Percentiles rank a stretch among this genome's conserved stretches.
These are phyloP conservation scores for Lentinula sp. DNA, from an alignment of 768 basidiomycete species.

Conservation along the genomic window DNA sequence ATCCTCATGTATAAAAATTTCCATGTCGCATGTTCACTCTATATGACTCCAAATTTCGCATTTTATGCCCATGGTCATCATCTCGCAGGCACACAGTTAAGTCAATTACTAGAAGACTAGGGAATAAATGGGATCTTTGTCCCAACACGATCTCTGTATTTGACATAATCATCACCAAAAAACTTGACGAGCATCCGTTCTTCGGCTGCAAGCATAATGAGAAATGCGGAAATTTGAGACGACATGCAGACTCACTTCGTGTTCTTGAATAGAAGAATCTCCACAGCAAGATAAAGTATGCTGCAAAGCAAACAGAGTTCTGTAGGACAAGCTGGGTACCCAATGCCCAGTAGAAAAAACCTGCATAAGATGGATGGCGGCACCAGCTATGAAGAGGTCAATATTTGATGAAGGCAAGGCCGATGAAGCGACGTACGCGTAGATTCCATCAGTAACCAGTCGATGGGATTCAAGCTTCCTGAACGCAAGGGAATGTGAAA, in stretches of 20 bases:
- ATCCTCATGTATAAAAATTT: constrained; percentile 7
- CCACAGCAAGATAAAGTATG: constrained; percentile 69
- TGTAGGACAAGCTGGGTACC: constrained; percentile 91
- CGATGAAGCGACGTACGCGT: constrained; percentile 52
- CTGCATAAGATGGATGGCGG: constrained; percentile 94
- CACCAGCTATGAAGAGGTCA: constrained; percentile 49
- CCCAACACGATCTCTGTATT: constrained; percentile 73
- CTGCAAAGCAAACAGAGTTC: constrained; percentile 68
- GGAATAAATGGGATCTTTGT: constrained; percentile 85
- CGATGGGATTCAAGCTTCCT: constrained; percentile 66
- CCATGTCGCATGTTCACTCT: constrained; percentile 21
- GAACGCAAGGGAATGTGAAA: constrained; percentile 84
- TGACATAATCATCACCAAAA: constrained; percentile 83
- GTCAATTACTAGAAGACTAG: constrained; percentile 22
- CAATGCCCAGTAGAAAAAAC: constrained; percentile 97
- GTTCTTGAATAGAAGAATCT: constrained; percentile 84
- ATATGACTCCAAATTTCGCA: constrained; percentile 1
- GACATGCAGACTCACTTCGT: constrained; percentile 46
- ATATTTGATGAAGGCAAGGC: background rate
- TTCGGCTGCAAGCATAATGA: constrained; percentile 51
- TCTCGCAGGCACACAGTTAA: background rate
- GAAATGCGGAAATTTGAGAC: background rate
- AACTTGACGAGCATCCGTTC: constrained; percentile 75
- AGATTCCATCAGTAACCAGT: constrained; percentile 87
- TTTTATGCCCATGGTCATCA: background rate